Evolutionary conservation across 2,329 filamentous ascomycete species (phyloP), one percentile per base, ranked within the genome.

Genomic region (Ambrosiella beaveri): DNA sequence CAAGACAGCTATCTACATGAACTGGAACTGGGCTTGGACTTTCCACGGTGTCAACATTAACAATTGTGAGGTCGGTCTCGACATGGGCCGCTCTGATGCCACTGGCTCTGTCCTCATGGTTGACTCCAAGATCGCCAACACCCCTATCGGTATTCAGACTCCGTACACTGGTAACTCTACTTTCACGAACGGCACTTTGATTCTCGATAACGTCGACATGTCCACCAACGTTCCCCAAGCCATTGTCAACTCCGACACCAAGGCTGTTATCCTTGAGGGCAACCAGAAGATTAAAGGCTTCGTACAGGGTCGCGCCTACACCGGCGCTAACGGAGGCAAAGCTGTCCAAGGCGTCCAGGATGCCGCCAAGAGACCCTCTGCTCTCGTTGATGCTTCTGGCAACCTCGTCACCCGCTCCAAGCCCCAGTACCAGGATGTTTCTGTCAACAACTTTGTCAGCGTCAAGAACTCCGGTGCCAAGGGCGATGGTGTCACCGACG

Each of bases 161-260:
- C 80, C 84, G 1, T 95, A 87, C 71, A 76, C 78, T 64, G 71
- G 77, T 5, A 69, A 71, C 58, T 76, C 82, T 59, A 76, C 81
- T 19, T 71, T 76, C 58, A 86, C 86, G 64, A 91, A 89, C 66
- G 88, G 87, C 61, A 88, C 86, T 12, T 77, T 96, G 51, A 78
- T 95, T 63, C 70, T 97, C 9, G 87, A 95, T 71, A 96, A 96
- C 64, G 87, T 94, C 39, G 88, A 96, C 71, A 88, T 96, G 71
- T 72, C 70, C 63, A 74, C 74, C 53, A 82, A 80, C 57, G 81
- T 86, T 57, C 75, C 77, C 6, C 75, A 79, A 27, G 88, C 87
- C 38, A 79, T 97, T 57, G 69, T 75, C 62, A 77, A 78, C 63
- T 69, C 73, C 17, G 74, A 72, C 62, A 82, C 80, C 51, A 73